Base-by-base conservation (phyloP, 306 rosid genomes). In the Vigna unguiculata region DNA sequence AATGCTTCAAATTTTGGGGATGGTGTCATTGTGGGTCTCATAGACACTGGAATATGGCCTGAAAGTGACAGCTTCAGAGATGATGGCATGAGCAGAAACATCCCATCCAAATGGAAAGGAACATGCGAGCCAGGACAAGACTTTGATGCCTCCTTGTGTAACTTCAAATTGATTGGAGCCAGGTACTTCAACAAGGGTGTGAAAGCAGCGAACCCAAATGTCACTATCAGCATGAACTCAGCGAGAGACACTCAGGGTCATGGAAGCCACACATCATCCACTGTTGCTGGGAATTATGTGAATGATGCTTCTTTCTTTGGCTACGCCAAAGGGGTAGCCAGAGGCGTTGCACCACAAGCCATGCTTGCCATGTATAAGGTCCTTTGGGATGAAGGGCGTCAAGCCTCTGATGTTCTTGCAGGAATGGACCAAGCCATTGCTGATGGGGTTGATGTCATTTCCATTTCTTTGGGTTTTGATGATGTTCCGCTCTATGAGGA, bases 1-100 rank as follows among this genome's bases (percentile, higher is more conserved):
- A 66, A 46, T 25, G 81, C 85, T 48, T 61, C 85, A 11, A 66
- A 79, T 22, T 79, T 75, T 14, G 84, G 84, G 0, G 78, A 82
- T 0, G 69, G 61, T 54, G 81, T 80, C 12, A 80, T 77, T 36
- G 85, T 86, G 3, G 81, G 84, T 25, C 2, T 82, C 10, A 77
- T 86, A n/a, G 83, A 86, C 63, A 4, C 61, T 0, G 85, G 85
- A 0, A 20, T 83, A 3, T 86, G 83, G 89, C 86, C 83, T 0
- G 87, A 83, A 75, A 80, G 87, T 22, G 68, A 73, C 3, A 87
- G 90, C 59, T 90, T 84, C 62, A 51, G 24, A 62, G 89, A 83
- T 38, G 24, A 41, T 38, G 87, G 85, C 0, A 76, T 83, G 82
- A 53, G 71, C 14, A 9, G 28, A 4, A 54, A 72, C 15, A 79